Conservation (phyloP, 208 protist genomes). For the Leishmania guyanensis region DNA sequence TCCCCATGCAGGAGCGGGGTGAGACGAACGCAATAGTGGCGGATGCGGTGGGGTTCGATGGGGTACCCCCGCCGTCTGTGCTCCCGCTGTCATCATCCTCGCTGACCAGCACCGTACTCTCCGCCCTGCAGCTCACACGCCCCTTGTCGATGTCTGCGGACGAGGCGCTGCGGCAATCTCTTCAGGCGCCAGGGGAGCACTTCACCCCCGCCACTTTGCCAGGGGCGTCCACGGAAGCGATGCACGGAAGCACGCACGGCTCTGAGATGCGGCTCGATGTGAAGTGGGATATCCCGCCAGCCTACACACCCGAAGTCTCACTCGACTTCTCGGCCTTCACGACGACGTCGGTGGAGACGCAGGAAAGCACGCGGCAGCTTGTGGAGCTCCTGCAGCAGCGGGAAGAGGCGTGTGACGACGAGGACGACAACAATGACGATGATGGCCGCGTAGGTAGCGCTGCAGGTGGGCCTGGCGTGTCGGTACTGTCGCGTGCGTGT, state of each 20-base stretch:
- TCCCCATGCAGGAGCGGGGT: background rate
- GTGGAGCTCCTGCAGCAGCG: conserved; percentile 39
- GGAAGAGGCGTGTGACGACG: background rate
- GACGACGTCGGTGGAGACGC: conserved; percentile 53
- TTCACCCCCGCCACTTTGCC: too few relatives aligned
- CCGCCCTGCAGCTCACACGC: conserved; percentile 17
- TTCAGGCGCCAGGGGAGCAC: background rate
- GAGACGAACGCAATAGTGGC: background rate
- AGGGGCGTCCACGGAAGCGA: background rate
- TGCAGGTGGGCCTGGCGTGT: conserved; percentile 24
- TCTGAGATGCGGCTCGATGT: conserved; percentile 12
- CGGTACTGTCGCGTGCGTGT: conserved; percentile 45
- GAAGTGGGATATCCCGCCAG: conserved; percentile 32
- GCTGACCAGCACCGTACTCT: background rate
- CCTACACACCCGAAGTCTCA: conserved; percentile 45
- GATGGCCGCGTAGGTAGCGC: background rate
- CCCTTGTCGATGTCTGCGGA: conserved; percentile 9
- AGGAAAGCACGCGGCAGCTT: conserved; percentile 41
- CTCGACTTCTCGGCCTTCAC: conserved; percentile 80
- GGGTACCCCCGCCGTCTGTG: conserved; percentile 12
- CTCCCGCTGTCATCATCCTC: conserved; percentile 7
- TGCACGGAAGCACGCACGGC: background rate
- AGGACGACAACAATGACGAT: background rate
- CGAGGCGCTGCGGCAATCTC: conserved; percentile 7
- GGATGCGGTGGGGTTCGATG: background rate